phyloP scores from a whole-genome alignment of 768 basidiomycete species.

The Rhodosporidiobolus odoratus region DNA sequence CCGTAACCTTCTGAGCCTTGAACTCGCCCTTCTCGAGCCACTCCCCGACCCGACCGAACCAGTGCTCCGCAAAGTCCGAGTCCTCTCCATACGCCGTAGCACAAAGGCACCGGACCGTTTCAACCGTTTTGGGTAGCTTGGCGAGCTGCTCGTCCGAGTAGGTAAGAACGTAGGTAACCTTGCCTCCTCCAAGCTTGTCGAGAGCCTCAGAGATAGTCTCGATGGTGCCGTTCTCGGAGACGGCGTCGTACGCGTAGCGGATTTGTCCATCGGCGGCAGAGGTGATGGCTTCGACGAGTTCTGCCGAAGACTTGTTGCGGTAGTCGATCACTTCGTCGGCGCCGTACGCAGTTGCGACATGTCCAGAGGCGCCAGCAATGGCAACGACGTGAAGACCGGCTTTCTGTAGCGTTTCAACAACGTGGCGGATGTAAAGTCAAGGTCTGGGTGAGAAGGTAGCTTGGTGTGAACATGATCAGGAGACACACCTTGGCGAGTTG shows the following conservation, averaged over 20 bases:
- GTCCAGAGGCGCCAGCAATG: conserved; percentile 32
- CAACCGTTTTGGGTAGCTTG: conserved; percentile 14
- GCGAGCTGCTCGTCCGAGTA: conserved; percentile 1
- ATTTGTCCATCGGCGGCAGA: conserved; percentile 1
- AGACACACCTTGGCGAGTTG: conserved; percentile 38
- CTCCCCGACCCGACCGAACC: conserved; percentile 30
- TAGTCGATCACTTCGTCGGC: conserved; percentile 41
- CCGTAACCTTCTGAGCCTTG: conserved; percentile 32
- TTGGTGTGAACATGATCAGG: too few relatives aligned
- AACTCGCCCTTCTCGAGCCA: conserved; percentile 40
- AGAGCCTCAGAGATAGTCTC: conserved; percentile 20
- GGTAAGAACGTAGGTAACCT: conserved; percentile 28
- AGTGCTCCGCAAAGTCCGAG: conserved; percentile 33
- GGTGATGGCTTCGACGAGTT: conserved; percentile 26
- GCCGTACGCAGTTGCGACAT: conserved; percentile 30
- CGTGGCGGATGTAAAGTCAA: not conserved
- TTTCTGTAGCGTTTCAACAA: not conserved
- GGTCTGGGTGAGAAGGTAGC: not conserved
- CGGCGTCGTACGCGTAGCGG: conserved; percentile 28
- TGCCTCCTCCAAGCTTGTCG: conserved; percentile 18
- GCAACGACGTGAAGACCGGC: conserved; percentile 38
- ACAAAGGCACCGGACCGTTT: conserved; percentile 25
- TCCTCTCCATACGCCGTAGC: conserved; percentile 37
- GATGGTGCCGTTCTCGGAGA: conserved; percentile 33
- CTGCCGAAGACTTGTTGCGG: conserved; percentile 20